Base-by-base conservation (phyloP, 2,329 filamentous ascomycete genomes). In the Trichoderma sp. region DNA sequence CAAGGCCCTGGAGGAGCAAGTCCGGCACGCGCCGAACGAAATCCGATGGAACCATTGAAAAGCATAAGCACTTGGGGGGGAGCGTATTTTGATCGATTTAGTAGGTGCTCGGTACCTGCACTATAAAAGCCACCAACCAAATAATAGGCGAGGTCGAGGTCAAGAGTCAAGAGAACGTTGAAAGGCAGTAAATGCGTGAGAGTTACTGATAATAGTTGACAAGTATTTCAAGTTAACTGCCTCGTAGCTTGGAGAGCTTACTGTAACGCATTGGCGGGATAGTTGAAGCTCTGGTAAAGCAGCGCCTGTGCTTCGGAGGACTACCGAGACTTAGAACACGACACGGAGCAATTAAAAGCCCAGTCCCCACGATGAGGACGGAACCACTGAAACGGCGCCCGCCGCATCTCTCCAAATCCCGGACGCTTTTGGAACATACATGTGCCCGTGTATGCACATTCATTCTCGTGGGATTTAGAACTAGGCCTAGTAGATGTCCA, bases 341-440 rank as follows among this genome's bases (percentile, higher is more conserved):
- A 35, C 33, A 35, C 40, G 40, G 40, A n/a, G 16, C 40, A 43
- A 43, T 43, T 43, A 19, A 43, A 35, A 11, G 33, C 13, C 33
- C 33, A 14, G 33, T 14, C 3, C 11, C 49, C 19, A 8, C 52
- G 2, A 21, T 55, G 24, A 29, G 52, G 21, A 14, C 19, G 47
- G 47, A 40, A 16, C 47, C 31, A 10, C 60, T 63, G 47, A 62
- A 62, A 62, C 59, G 59, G 43, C 60, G 49, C 43, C 27, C 33
- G 43, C 60, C 31, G 47, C 47, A 49, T 19, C 43, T 49, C 47
- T 49, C 47, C 10, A 24, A n/a, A 43, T 43, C 19, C n/a, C n/a
- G 13, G 33, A 35, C 43, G 2, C 13, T 13, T 13, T 49, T 5
- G 3, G 4, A 21, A 7, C 47, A n/a, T 24, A 11, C n/a, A 24